Evolutionary conservation across 345 rosid genomes (phyloP).

Genomic region (Kernera saxatilis): DNA sequence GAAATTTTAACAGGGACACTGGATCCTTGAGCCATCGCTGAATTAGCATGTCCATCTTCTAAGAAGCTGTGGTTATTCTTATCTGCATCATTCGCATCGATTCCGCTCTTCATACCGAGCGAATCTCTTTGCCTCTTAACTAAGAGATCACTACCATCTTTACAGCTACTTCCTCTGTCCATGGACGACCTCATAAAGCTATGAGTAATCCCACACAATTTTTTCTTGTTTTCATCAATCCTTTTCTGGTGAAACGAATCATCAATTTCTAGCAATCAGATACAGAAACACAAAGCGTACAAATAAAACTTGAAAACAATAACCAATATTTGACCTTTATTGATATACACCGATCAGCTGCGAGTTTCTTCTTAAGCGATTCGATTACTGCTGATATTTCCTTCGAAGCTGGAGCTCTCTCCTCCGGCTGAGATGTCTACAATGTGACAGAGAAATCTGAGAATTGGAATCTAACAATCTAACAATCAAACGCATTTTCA

Average conservation of each 20-base stretch:
- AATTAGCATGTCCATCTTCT: slow-evolving; percentile 54
- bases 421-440: slow-evolving; percentile 17
- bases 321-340: slow-evolving; percentile 44
- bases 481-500: background rate
- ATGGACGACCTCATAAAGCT: slow-evolving; percentile 43
- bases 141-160: slow-evolving; percentile 49
- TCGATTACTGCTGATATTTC: slow-evolving; percentile 59
- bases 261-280: background rate
- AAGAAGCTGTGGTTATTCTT: slow-evolving; percentile 42
- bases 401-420: slow-evolving; percentile 28
- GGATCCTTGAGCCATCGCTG: slow-evolving; percentile 67
- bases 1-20: slow-evolving; percentile 70
- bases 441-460: background rate
- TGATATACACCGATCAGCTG: slow-evolving; percentile 50
- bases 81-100: slow-evolving; percentile 48
- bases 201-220: slow-evolving; percentile 51
- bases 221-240: slow-evolving; percentile 65
- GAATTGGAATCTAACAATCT: background rate
- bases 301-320: background rate
- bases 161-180: slow-evolving; percentile 50
- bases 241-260: slow-evolving; percentile 50
- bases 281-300: background rate
- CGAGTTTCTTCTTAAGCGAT: slow-evolving; percentile 57
- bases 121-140: slow-evolving; percentile 77
- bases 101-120: slow-evolving; percentile 53